Evolutionary conservation across 805 yeast genomes (phyloP).

Genomic region (Jamesozyma spencerorum): DNA sequence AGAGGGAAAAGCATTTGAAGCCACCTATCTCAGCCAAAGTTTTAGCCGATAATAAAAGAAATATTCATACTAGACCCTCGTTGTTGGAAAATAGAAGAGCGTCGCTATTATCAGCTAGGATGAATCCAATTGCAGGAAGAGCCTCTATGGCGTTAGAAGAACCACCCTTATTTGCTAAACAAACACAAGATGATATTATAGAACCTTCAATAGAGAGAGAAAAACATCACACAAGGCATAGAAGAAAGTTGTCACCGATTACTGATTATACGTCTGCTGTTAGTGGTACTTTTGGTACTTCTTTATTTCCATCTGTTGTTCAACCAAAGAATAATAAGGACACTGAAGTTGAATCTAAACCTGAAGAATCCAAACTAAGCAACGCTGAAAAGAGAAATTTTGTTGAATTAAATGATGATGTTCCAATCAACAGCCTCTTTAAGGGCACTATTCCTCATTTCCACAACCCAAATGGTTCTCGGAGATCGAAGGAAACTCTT

Average conservation of each 20-base stretch:
- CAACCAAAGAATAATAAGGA: too few relatives aligned
- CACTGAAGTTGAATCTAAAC: neutral
- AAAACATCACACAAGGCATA: constrained; percentile 2
- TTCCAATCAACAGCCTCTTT: neutral
- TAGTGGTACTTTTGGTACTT: constrained; percentile 23
- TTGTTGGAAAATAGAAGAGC: too few relatives aligned
- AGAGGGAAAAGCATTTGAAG: too few relatives aligned
- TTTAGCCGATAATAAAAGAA: too few relatives aligned
- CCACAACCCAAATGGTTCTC: neutral
- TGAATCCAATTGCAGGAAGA: neutral
- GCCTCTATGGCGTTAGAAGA: neutral
- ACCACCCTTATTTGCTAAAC: neutral
- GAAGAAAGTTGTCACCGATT: neutral
- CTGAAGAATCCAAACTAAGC: too few relatives aligned
- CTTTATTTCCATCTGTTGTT: too few relatives aligned
- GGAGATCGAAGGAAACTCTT: neutral
- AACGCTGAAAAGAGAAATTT: neutral
- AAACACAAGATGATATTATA: neutral
- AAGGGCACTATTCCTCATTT: too few relatives aligned
- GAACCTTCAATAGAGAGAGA: constrained; percentile 2
- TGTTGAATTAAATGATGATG: neutral
- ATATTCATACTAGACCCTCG: too few relatives aligned
- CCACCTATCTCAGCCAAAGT: too few relatives aligned
- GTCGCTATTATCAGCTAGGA: too few relatives aligned
- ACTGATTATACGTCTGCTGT: constrained; percentile 23